Conservation (phyloP, 495 filamentous ascomycete genomes). For the Trichoderma asperelloides region DNA sequence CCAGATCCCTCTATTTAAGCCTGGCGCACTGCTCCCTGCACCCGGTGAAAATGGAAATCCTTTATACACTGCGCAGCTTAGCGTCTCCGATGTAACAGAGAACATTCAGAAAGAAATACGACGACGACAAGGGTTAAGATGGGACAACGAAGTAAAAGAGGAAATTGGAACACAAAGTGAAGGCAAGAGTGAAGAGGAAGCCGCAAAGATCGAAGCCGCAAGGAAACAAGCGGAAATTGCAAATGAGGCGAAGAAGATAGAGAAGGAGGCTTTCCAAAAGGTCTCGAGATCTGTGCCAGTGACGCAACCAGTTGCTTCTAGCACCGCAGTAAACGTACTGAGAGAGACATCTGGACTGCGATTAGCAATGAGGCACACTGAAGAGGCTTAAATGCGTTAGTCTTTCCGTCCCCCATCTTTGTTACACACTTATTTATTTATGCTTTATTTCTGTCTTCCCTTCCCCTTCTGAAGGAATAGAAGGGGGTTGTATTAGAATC, state of each 20-base stretch:
- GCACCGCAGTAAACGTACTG: neutral
- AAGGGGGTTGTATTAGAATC: too few relatives aligned
- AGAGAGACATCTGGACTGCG: neutral
- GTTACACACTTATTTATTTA: too few relatives aligned
- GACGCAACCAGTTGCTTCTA: neutral
- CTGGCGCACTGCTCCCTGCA: slow-evolving; percentile 46
- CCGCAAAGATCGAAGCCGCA: neutral
- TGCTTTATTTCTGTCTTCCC: too few relatives aligned
- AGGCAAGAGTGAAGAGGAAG: neutral
- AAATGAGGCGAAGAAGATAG: neutral
- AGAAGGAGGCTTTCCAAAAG: neutral
- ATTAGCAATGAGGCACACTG: neutral
- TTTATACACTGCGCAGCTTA: slow-evolving; percentile 36
- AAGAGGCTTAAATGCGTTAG: neutral
- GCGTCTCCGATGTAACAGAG: neutral
- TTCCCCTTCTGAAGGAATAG: too few relatives aligned
- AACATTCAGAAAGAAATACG: neutral
- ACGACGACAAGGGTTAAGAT: neutral
- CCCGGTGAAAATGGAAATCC: slow-evolving; percentile 48
- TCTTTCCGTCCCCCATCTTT: too few relatives aligned
- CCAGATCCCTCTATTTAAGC: slow-evolving; percentile 59
- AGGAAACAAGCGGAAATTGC: too few relatives aligned
- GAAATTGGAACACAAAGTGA: neutral
- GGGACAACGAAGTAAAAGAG: neutral
- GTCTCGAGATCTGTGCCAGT: neutral